Percentiles rank a stretch among this genome's conserved stretches.
Evolutionary conservation across 345 rosid species (phyloP).

Genomic region (Eucalyptus pauciflora): DNA sequence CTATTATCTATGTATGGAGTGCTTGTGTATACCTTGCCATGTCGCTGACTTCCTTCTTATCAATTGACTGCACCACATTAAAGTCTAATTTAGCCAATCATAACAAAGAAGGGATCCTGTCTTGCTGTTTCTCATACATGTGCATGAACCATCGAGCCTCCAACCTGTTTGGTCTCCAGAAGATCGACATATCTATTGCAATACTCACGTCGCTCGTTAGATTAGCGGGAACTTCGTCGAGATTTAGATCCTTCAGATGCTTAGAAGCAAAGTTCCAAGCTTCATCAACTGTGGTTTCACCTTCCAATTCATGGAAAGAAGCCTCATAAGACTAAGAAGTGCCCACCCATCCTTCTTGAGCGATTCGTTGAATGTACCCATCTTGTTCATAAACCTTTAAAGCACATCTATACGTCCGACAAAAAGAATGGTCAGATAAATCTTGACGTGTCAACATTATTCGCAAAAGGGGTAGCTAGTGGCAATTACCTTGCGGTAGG

Average conservation of each 20-base stretch:
- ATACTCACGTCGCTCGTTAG: neutral
- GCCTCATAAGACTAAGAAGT: conserved; percentile 13
- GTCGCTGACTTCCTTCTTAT: neutral
- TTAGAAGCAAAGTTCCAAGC: neutral
- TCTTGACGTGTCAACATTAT: no score
- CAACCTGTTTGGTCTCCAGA: neutral
- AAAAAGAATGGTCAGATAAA: neutral
- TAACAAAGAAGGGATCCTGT: neutral
- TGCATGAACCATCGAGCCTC: conserved; percentile 4
- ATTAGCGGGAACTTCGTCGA: neutral
- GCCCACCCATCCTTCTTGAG: neutral
- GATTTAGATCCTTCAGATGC: neutral
- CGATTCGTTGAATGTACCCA: neutral
- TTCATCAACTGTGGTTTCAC: neutral
- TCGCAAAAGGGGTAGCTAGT: neutral
- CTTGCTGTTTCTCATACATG: neutral
- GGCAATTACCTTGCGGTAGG: neutral
- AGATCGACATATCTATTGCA: conserved; percentile 2
- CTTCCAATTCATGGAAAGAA: neutral
- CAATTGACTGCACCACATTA: neutral
- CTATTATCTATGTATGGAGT: neutral
- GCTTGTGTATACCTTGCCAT: neutral
- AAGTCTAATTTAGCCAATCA: conserved; percentile 1
- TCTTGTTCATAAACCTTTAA: neutral
- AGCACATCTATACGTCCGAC: neutral